phyloP scores from a whole-genome alignment of 306 rosid genomes.

The Vigna unguiculata region DNA sequence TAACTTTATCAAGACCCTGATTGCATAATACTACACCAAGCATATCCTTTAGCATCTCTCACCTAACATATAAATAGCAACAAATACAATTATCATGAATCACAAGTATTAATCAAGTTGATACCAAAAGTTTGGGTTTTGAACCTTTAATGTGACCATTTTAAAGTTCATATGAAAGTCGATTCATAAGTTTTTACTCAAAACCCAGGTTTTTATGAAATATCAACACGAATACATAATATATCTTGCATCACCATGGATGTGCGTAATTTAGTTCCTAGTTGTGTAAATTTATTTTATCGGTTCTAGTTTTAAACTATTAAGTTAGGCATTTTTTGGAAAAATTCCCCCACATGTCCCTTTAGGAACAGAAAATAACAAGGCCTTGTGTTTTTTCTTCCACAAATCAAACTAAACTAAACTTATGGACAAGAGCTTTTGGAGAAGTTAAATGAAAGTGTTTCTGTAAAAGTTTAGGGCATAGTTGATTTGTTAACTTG shows the following conservation, averaged over 20 bases:
- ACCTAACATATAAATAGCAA: not conserved
- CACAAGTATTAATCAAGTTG: not conserved
- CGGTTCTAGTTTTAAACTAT: not conserved
- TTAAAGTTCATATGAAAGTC: conserved; percentile 19
- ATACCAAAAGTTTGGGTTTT: conserved; percentile 25
- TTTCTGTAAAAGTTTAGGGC: not conserved
- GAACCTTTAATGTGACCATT: not conserved
- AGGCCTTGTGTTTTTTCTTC: not conserved
- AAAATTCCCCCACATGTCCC: not conserved
- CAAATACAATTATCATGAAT: not conserved
- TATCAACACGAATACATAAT: conserved; percentile 4
- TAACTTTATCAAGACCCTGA: too few relatives aligned
- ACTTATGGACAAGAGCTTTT: not conserved
- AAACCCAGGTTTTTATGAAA: conserved; percentile 8
- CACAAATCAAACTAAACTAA: not conserved
- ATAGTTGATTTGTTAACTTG: not conserved
- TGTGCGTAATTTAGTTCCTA: conserved; percentile 9
- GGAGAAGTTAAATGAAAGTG: not conserved
- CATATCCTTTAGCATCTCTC: not conserved
- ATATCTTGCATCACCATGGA: conserved; percentile 23
- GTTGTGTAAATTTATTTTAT: not conserved
- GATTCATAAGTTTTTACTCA: conserved; percentile 11
- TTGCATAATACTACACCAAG: not conserved
- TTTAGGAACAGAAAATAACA: not conserved
- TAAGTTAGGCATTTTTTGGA: not conserved